A percentile compares a stretch with the other conserved stretches of the same genome.
Evolutionary conservation across 495 filamentous ascomycete species (phyloP).

Genomic region (Penicillium waksmanii): DNA sequence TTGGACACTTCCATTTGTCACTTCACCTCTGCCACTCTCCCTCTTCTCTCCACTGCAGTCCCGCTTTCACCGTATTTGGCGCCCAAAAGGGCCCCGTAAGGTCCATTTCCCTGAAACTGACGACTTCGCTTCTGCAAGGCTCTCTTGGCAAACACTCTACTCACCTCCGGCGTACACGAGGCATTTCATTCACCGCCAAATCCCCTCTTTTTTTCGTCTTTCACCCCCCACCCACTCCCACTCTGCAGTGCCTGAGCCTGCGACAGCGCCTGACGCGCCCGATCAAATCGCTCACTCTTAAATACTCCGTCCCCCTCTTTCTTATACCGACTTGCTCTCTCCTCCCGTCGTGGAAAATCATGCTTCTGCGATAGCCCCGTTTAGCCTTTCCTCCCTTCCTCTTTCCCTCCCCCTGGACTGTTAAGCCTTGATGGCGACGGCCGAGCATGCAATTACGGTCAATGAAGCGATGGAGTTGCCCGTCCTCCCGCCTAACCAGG

Average conservation of each 20-base stretch:
- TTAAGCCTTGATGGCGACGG: slow-evolving; percentile 46
- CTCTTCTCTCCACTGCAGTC: slow-evolving; percentile 12
- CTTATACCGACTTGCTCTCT: neutral
- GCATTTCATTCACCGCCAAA: slow-evolving; percentile 4
- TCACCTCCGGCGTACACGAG: no score
- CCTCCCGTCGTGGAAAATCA: slow-evolving; percentile 13
- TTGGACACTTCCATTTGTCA: no score
- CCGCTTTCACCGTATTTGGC: slow-evolving; percentile 2
- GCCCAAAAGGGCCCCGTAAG: neutral
- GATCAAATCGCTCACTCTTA: slow-evolving; percentile 28
- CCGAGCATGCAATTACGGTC: slow-evolving; percentile 45
- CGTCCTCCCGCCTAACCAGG: slow-evolving; percentile 53
- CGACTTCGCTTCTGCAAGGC: neutral
- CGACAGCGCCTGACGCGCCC: neutral
- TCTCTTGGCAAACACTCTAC: slow-evolving; percentile 3
- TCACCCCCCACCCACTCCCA: no score
- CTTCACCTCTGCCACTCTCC: neutral
- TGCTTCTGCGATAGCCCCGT: slow-evolving; percentile 37
- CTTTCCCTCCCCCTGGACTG: slow-evolving; percentile 28
- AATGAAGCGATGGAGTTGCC: slow-evolving; percentile 48
- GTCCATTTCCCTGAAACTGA: neutral
- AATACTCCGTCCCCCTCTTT: slow-evolving; percentile 12
- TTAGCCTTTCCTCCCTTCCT: slow-evolving; percentile 22
- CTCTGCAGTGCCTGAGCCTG: no score
- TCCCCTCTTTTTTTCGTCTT: slow-evolving; percentile 23